These are phyloP conservation scores for Fusarium musae DNA, from an alignment of 2,329 filamentous ascomycete species.

Conservation along the genomic window DNA sequence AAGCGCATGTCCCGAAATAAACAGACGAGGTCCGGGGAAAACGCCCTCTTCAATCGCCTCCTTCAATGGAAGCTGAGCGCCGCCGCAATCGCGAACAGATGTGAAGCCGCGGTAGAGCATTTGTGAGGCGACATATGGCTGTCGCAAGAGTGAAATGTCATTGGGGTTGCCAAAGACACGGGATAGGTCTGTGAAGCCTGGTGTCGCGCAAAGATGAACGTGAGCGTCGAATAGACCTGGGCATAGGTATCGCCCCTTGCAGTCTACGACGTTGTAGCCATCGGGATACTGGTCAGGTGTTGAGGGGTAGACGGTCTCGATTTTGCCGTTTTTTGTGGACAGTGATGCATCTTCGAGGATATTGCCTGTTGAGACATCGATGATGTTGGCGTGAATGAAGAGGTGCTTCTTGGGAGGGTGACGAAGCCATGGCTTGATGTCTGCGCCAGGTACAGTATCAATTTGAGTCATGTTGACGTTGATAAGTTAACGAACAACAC, in stretches of 20 bases:
- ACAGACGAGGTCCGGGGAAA: slow-evolving; percentile 63
- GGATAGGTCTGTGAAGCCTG: slow-evolving; percentile 43
- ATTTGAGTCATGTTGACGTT: neutral
- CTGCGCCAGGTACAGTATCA: neutral
- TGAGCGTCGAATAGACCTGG: slow-evolving; percentile 49
- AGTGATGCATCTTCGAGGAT: neutral
- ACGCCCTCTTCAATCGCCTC: slow-evolving; percentile 65
- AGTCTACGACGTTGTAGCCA: neutral
- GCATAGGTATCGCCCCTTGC: slow-evolving; percentile 35
- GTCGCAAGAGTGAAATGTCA: slow-evolving; percentile 54
- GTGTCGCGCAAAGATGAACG: slow-evolving; percentile 47
- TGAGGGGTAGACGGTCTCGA: neutral
- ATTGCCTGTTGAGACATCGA: neutral
- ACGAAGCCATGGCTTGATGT: slow-evolving; percentile 5
- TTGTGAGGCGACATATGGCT: slow-evolving; percentile 46
- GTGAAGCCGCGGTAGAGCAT: neutral
- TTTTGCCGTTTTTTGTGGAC: neutral
- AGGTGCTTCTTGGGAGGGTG: neutral
- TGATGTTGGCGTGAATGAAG: neutral
- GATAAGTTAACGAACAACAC: fast-evolving
- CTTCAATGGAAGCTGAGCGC: slow-evolving; percentile 61
- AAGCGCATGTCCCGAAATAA: slow-evolving; percentile 64
- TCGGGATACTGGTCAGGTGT: neutral
- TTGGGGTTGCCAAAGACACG: slow-evolving; percentile 46
- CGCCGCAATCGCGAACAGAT: neutral